phyloP scores from a whole-genome alignment of 208 protist genomes.

The Angomonas ambiguus region DNA sequence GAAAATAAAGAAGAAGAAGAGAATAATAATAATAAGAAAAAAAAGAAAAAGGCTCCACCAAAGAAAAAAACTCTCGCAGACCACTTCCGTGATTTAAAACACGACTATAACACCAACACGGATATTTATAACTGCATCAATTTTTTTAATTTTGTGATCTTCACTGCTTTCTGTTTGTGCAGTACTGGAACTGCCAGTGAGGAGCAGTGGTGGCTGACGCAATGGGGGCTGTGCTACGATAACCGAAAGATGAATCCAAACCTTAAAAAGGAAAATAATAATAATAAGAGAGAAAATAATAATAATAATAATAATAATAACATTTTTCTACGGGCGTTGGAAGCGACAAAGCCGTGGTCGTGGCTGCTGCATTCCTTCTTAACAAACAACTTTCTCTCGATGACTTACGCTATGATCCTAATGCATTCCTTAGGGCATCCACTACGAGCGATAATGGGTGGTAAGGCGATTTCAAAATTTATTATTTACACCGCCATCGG shows the following conservation, averaged over 20 bases:
- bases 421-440: slow-evolving; percentile 82
- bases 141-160: slow-evolving; percentile 83
- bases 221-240: slow-evolving; percentile 69
- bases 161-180: slow-evolving; percentile 88
- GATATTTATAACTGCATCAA: slow-evolving; percentile 91
- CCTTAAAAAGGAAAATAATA: too few species aligned
- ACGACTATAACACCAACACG: slow-evolving; percentile 73
- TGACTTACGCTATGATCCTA: slow-evolving; percentile 88
- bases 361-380: slow-evolving; percentile 85
- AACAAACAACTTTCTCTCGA: slow-evolving; percentile 88
- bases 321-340: too few species aligned
- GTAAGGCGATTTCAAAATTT: slow-evolving; percentile 56
- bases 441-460: slow-evolving; percentile 67
- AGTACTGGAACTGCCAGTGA: slow-evolving; percentile 82
- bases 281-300: too few species aligned
- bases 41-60: slow-evolving; percentile 22
- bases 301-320: too few species aligned
- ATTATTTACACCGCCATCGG: slow-evolving; percentile 44
- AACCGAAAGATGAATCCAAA: too few species aligned
- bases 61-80: slow-evolving; percentile 37
- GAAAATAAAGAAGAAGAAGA: slow-evolving; percentile 17
- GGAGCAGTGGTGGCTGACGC: slow-evolving; percentile 77
- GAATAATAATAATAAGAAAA: slow-evolving; percentile 17
- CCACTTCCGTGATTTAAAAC: slow-evolving; percentile 53
- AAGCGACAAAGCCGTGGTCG: slow-evolving; percentile 47